Evolutionary conservation across 2,329 filamentous ascomycete genomes (phyloP).

Genomic region (Scytalidium lignicola): DNA sequence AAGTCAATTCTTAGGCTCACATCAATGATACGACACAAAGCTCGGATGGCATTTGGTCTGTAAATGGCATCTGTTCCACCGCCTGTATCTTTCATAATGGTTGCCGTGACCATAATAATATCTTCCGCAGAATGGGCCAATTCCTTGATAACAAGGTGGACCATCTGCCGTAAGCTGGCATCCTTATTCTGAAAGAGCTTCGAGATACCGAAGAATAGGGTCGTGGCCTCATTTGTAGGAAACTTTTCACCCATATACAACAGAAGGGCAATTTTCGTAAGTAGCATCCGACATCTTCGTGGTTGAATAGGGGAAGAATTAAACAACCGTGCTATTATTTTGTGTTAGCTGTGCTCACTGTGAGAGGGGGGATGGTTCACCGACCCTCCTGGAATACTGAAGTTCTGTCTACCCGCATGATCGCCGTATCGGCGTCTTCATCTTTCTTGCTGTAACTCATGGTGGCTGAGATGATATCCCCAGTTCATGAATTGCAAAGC

Average conservation of each 20-base stretch:
- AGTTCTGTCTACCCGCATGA: conserved; percentile 96
- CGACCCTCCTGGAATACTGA: conserved; percentile 98
- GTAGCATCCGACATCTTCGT: conserved; percentile 91
- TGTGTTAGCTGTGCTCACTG: conserved; percentile 32
- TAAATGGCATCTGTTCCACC: conserved; percentile 92
- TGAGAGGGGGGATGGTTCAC: conserved; percentile 23
- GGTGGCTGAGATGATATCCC: conserved; percentile 33
- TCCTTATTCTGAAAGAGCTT: conserved; percentile 99
- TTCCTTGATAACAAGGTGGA: conserved; percentile 97
- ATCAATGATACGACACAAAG: conserved; percentile 94
- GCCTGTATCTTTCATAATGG: conserved; percentile 99
- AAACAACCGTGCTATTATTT: conserved; percentile 77
- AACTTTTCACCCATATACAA: conserved; percentile 97
- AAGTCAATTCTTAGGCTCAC: conserved; percentile 43
- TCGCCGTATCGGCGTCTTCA: conserved; percentile 87
- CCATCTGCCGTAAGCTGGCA: conserved; percentile 96
- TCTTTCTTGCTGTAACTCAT: conserved; percentile 99
- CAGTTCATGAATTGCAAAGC: conserved; percentile 30
- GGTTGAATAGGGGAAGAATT: conserved; percentile 96
- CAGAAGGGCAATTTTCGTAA: conserved; percentile 95
- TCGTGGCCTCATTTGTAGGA: conserved; percentile 94
- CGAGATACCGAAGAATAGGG: conserved; percentile 97
- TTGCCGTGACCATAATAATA: conserved; percentile 99
- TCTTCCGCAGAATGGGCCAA: conserved; percentile 91
- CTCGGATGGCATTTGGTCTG: conserved; percentile 91